phyloP scores from a whole-genome alignment of 129 eudicot species.

The Tagetes erecta region DNA sequence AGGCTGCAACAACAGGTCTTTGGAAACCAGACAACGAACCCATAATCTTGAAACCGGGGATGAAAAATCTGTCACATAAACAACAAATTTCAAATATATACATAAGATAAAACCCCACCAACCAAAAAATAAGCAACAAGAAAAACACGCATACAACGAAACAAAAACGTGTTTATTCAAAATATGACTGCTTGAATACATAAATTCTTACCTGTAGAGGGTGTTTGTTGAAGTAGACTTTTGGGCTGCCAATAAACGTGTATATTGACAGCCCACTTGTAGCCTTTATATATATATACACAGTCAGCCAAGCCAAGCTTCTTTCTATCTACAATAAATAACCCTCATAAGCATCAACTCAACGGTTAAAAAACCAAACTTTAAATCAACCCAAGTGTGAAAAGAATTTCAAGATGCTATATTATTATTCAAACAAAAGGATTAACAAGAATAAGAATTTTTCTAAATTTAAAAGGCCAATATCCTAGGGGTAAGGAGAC shows the following conservation, averaged over 20 bases:
- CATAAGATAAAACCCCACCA: conserved; percentile 31
- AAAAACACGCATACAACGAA: conserved; percentile 24
- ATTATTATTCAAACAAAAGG: conserved; percentile 1
- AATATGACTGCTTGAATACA: conserved; percentile 22
- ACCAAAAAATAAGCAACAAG: conserved; percentile 7
- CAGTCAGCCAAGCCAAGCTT: conserved; percentile 36
- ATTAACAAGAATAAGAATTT: conserved; percentile 5
- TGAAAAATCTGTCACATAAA: conserved; percentile 36
- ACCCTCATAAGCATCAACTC: conserved; percentile 20
- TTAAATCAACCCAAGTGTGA: neutral
- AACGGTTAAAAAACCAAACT: conserved; percentile 8
- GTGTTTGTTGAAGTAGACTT: conserved; percentile 29
- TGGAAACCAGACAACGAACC: conserved; percentile 84
- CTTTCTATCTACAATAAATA: conserved; percentile 31
- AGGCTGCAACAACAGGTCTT: conserved; percentile 89
- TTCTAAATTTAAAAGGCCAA: conserved; percentile 16
- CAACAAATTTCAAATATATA: conserved; percentile 11
- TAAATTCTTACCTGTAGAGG: conserved; percentile 34
- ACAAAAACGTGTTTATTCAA: conserved; percentile 27
- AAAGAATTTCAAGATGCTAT: conserved; percentile 22
- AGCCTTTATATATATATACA: conserved; percentile 18
- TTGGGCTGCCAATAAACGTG: conserved; percentile 55
- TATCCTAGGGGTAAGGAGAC: neutral
- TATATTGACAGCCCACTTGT: conserved; percentile 45
- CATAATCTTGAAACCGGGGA: conserved; percentile 44